phyloP scores from a whole-genome alignment of 2,329 filamentous ascomycete species.

The Stemphylium beticola region DNA sequence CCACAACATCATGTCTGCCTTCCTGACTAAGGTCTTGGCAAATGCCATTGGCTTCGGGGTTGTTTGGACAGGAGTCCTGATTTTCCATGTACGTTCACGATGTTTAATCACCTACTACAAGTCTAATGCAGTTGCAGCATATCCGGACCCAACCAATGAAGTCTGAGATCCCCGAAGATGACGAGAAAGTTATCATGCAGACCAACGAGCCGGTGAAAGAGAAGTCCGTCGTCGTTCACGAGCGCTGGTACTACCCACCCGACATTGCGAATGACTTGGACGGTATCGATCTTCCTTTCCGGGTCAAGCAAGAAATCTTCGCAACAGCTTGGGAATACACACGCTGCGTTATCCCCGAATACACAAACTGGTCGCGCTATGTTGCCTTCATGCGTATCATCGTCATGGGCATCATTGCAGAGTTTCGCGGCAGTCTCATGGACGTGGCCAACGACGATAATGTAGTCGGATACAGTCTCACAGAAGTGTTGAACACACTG shows the following conservation, averaged over 20 bases:
- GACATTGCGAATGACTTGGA: constrained; percentile 7
- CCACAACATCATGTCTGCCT: too few relatives aligned
- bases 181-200: too few relatives aligned
- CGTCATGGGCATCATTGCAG: constrained; percentile 4
- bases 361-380: constrained; percentile 30
- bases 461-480: constrained; percentile 1
- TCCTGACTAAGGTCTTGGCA: too few relatives aligned
- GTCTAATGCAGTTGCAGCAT: too few relatives aligned
- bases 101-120: too few relatives aligned
- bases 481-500: background rate
- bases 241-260: constrained; percentile 9
- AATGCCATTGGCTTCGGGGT: too few relatives aligned
- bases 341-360: constrained; percentile 27
- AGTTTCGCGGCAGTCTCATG: background rate
- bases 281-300: constrained; percentile 1
- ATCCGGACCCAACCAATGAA: too few relatives aligned
- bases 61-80: too few relatives aligned
- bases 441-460: constrained; percentile 4
- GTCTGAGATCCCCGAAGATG: too few relatives aligned
- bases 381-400: constrained; percentile 29
- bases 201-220: background rate
- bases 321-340: constrained; percentile 32
- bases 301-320: constrained; percentile 16
- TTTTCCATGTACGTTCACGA: too few relatives aligned
- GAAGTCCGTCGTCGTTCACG: background rate